A percentile compares a stretch with the other conserved stretches of the same genome.
These are phyloP conservation scores for Athelia sp. DNA, from an alignment of 1,284 basidiomycete species.

Conservation along the genomic window DNA sequence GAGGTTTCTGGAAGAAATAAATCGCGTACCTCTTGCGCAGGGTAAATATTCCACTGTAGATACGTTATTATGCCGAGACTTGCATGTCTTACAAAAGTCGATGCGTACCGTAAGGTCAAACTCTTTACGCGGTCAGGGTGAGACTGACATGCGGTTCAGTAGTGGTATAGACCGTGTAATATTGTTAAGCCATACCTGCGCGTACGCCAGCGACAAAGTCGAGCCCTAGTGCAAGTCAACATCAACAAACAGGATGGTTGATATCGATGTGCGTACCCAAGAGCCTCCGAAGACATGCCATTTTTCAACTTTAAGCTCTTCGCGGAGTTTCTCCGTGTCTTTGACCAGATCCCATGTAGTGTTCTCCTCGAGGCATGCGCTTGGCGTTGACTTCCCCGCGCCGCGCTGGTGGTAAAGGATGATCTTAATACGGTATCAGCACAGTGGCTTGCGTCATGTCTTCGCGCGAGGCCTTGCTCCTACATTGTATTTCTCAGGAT, in stretches of 20 bases:
- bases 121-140: conserved; percentile 81
- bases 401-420: conserved; percentile 84
- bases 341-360: conserved; percentile 94
- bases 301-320: conserved; percentile 70
- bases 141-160: conserved; percentile 33
- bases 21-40: conserved; percentile 61
- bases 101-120: conserved; percentile 73
- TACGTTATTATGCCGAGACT: neutral
- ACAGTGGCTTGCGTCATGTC: conserved; percentile 4
- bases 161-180: conserved; percentile 3
- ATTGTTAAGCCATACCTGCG: conserved; percentile 58
- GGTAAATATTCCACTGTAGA: conserved; percentile 79
- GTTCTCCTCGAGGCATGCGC: conserved; percentile 78
- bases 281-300: conserved; percentile 94
- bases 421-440: conserved; percentile 39
- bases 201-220: conserved; percentile 85
- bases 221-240: conserved; percentile 58
- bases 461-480: conserved; percentile 19
- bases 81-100: conserved; percentile 1
- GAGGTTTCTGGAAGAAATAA: neutral
- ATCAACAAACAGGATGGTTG: neutral
- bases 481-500: conserved; percentile 80
- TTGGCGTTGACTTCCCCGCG: conserved; percentile 81
- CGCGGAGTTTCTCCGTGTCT: conserved; percentile 82
- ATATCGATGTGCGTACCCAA: conserved; percentile 50